phyloP scores from a whole-genome alignment of 2,329 filamentous ascomycete species.

The Metarhizium brunneum region DNA sequence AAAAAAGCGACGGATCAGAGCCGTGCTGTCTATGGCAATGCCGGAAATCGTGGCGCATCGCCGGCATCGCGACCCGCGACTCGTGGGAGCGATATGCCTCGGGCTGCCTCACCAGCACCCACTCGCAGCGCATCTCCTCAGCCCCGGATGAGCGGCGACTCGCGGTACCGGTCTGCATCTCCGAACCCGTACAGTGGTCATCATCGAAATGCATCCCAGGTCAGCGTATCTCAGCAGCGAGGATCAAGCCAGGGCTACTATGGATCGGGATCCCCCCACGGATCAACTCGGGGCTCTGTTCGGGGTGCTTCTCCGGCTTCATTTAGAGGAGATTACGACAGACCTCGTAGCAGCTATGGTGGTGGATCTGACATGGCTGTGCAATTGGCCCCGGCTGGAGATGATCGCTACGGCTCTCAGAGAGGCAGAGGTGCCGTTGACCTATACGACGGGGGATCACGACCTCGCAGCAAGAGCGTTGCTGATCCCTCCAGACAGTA shows the following conservation, averaged over 20 bases:
- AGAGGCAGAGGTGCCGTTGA: slow-evolving; percentile 45
- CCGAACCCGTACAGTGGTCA: slow-evolving; percentile 53
- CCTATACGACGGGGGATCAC: slow-evolving; percentile 43
- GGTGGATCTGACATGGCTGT: slow-evolving; percentile 53
- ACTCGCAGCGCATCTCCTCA: slow-evolving; percentile 55
- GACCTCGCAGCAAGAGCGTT: slow-evolving; percentile 70
- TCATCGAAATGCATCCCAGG: slow-evolving; percentile 27
- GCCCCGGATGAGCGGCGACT: slow-evolving; percentile 42
- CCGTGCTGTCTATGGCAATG: slow-evolving; percentile 58
- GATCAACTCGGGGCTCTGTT: slow-evolving; percentile 31
- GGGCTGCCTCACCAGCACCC: slow-evolving; percentile 59
- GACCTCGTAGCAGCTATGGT: slow-evolving; percentile 41
- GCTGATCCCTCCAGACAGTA: slow-evolving; percentile 75
- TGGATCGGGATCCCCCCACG: slow-evolving; percentile 41
- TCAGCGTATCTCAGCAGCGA: slow-evolving; percentile 31
- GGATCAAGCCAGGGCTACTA: slow-evolving; percentile 42
- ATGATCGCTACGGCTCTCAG: slow-evolving; percentile 50
- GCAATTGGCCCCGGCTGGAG: slow-evolving; percentile 50
- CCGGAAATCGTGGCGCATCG: slow-evolving; percentile 20
- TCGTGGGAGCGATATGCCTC: slow-evolving; percentile 48
- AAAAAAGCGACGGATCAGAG: slow-evolving; percentile 81
- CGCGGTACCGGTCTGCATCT: slow-evolving; percentile 42
- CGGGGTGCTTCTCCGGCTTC: slow-evolving; percentile 39
- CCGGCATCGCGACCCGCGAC: slow-evolving; percentile 47
- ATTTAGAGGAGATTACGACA: slow-evolving; percentile 33